Percentiles rank a stretch among this genome's conserved stretches.
Conservation (phyloP, 2,329 filamentous ascomycete genomes). For the Colletotrichum sp. region DNA sequence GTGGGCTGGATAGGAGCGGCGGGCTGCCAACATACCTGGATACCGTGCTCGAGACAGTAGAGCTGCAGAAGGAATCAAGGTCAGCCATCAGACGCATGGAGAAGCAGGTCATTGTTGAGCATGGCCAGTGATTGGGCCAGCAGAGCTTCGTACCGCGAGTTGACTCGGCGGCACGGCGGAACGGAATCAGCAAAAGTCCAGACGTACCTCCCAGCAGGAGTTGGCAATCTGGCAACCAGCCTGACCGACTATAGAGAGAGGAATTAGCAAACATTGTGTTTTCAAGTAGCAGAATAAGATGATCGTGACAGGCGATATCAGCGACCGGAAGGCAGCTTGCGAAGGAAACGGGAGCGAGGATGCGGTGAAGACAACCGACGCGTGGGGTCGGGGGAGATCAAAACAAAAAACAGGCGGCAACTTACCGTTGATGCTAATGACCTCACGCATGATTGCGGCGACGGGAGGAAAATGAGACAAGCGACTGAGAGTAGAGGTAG, state of each 20-base stretch:
- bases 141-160: background rate
- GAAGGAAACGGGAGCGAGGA: slow-evolving; percentile 29
- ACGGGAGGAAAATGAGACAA: slow-evolving; percentile 19
- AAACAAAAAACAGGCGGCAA: slow-evolving; percentile 26
- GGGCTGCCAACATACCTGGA: slow-evolving; percentile 73
- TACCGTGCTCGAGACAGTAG: slow-evolving; percentile 99
- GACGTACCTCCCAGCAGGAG: slow-evolving; percentile 99
- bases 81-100: background rate
- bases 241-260: slow-evolving; percentile 81
- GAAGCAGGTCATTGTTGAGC: background rate
- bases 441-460: slow-evolving; percentile 88
- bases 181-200: slow-evolving; percentile 19
- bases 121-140: background rate
- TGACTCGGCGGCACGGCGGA: background rate
- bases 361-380: slow-evolving; percentile 48
- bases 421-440: slow-evolving; percentile 98
- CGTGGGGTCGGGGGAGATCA: slow-evolving; percentile 35
- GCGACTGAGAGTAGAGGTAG: slow-evolving; percentile 23
- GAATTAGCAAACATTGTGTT: slow-evolving; percentile 50
- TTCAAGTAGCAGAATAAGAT: slow-evolving; percentile 3
- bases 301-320: slow-evolving; percentile 23
- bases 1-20: background rate
- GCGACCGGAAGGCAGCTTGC: background rate
- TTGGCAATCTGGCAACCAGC: slow-evolving; percentile 99
- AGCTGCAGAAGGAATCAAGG: slow-evolving; percentile 62